Base-by-base conservation (phyloP, 192 early-diverging fungal species). In the Coemansia sp. region DNA sequence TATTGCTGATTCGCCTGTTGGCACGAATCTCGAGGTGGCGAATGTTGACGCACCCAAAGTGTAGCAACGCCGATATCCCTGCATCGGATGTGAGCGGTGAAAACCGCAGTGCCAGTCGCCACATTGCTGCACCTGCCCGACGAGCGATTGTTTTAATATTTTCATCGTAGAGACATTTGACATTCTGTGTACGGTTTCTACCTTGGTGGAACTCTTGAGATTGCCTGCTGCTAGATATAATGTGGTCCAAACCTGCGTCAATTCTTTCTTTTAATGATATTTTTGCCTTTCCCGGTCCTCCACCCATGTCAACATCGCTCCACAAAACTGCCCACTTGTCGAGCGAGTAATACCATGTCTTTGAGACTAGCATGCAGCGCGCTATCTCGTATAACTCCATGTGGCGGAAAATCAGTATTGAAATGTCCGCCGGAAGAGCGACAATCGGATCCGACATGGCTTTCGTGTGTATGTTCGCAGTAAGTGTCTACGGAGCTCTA, bases 321-420 rank as follows among this genome's bases (percentile, higher is more conserved):
- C 72, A 74, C 37, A 74, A 49, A 34, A 69, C 58, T 13, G 61
- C 27, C 53, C 62, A 64, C 1, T 40, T 25, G 17, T 54, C 59
- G 12, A 74, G 52, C 14, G 59, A 64, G 27, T 58, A 57, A 34
- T 53, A 64, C 72, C 72, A 74, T n/a, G 4, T 49, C 33, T 58
- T 74, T 1, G 65, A 74, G 7, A 74, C 72, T 14, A 52, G 47
- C 72, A 65, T 68, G 54, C 66, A 74, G 22, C 45, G 54, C 15
- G 59, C 62, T 37, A 69, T 57, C 22, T 68, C 58, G 24, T 52
- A 55, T 30, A 74, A 44, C 25, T 54, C 23, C 41, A 74, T 53
- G 9, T 65, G 55, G 53, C 72, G 62, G 18, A 74, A 68, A 21
- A 74, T 68, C 23, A 61, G 24, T 18, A 74, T 56, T 11, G 44